These are phyloP conservation scores for Lagerstroemia speciosa DNA, from an alignment of 345 rosid species.

Conservation along the genomic window DNA sequence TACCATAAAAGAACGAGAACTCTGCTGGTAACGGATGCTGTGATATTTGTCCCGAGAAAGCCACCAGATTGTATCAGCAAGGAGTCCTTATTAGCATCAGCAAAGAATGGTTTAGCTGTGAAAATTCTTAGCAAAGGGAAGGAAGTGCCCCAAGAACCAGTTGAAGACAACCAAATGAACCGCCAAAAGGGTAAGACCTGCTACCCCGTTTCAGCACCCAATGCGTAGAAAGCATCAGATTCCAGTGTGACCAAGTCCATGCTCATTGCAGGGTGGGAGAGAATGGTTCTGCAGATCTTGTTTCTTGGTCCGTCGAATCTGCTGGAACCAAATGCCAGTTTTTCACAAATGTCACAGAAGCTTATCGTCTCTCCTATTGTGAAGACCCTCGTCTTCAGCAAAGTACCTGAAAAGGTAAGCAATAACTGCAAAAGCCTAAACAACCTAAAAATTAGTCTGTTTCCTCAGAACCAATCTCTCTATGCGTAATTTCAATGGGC, in stretches of 20 bases:
- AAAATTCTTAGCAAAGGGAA: conserved; percentile 88
- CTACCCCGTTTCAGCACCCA: background rate
- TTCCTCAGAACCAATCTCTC: background rate
- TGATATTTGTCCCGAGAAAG: conserved; percentile 66
- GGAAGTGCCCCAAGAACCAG: conserved; percentile 71
- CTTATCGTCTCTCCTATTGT: conserved; percentile 92
- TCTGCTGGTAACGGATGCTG: conserved; percentile 80
- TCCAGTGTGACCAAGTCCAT: background rate
- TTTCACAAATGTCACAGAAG: conserved; percentile 87
- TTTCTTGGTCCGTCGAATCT: conserved; percentile 94
- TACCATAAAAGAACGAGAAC: conserved; percentile 83
- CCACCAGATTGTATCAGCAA: conserved; percentile 78
- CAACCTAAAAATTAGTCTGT: background rate
- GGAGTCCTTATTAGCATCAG: conserved; percentile 75
- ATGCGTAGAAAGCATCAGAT: background rate
- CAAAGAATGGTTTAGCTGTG: conserved; percentile 89
- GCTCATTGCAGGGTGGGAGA: conserved; percentile 81
- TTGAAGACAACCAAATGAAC: conserved; percentile 55
- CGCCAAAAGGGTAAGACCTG: conserved; percentile 60
- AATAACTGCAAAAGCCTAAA: background rate
- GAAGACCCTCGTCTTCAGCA: conserved; percentile 87
- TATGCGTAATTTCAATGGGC: background rate
- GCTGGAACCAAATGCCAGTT: conserved; percentile 89
- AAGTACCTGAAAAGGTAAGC: conserved; percentile 90
- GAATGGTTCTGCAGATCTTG: conserved; percentile 92